These are phyloP conservation scores for Rhodotorula sphaerocarpa DNA, from an alignment of 768 basidiomycete species.

Conservation along the genomic window DNA sequence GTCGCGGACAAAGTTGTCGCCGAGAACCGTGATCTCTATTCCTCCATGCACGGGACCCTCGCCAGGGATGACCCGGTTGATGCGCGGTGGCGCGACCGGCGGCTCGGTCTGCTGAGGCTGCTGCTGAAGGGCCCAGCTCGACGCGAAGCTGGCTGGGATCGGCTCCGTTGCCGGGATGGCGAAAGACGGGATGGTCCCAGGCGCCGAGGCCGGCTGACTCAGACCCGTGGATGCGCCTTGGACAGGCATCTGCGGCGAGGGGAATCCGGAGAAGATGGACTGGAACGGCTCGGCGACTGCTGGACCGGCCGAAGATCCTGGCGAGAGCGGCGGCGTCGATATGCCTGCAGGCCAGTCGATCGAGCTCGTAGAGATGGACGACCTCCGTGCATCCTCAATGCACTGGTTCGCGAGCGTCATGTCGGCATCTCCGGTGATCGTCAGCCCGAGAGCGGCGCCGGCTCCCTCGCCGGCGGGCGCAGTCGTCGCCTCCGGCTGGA, in stretches of 20 bases:
- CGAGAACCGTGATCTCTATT: slow-evolving; percentile 86
- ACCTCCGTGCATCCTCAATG: not conserved
- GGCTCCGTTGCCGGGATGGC: slow-evolving; percentile 24
- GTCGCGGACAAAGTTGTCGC: slow-evolving; percentile 63
- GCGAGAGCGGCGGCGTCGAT: slow-evolving; percentile 26
- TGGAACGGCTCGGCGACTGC: slow-evolving; percentile 19
- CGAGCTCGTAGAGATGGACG: not conserved
- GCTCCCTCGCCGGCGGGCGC: too few relatives aligned
- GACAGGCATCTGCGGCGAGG: slow-evolving; percentile 5
- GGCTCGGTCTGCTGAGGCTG: slow-evolving; percentile 10
- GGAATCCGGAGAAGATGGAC: slow-evolving; percentile 18
- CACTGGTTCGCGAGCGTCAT: not conserved
- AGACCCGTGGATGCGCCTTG: not conserved
- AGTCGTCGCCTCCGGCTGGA: too few relatives aligned
- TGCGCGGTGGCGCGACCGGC: slow-evolving; percentile 19
- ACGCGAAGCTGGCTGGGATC: slow-evolving; percentile 13
- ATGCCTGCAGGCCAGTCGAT: slow-evolving; percentile 17
- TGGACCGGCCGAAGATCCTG: slow-evolving; percentile 22
- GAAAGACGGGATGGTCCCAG: slow-evolving; percentile 14
- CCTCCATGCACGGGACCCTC: slow-evolving; percentile 50
- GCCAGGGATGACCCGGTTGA: slow-evolving; percentile 49
- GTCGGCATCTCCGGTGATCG: not conserved
- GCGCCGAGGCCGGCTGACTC: not conserved
- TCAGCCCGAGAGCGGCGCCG: slow-evolving; percentile 14
- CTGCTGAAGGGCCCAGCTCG: slow-evolving; percentile 21